Evolutionary conservation across 2,329 filamentous ascomycete species (phyloP), one percentile per base, ranked within the genome.

Genomic region (Monascus ruber): DNA sequence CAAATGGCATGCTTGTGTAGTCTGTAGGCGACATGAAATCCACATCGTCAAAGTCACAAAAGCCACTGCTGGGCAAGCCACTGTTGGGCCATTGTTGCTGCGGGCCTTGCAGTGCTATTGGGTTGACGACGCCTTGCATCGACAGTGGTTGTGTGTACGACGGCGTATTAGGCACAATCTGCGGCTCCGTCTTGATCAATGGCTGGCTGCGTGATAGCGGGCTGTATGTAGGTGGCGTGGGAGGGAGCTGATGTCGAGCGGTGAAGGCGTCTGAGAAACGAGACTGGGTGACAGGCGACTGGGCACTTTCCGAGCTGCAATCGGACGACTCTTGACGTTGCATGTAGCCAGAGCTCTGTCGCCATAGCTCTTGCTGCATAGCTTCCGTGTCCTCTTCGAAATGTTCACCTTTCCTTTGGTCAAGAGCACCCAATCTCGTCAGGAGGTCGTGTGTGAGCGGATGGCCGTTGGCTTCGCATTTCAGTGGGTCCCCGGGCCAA

Each of bases 381-480:
- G 65, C 60, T 31, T 65, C 64, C 42, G 69, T 65, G 53, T 77
- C 71, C 41, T 80, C 77, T 51, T 80, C 75, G 47, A 80, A 80
- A 3, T 58, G 63, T 42, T 70, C 65, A 38, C 75, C 71, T 56
- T 64, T 63, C 41, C 63, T 64, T 34, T 69, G 57, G 37, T 78
- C 73, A 31, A 81, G 56, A 2, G 76, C 68, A 32, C 75, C 73
- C 24, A 81, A 63, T 28, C 73, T 65, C 34, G 74, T 73, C 34
- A 81, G 67, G 32, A 81, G 74, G 47, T 81, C 76, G 58, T 81
- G 77, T 0, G 76, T 80, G 27, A 79, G 65, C 9, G 77, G 77
- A 42, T 75, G 69, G 27, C 75, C 74, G 39, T 70, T 70, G 33
- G 62, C 50, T 39, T 64, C 56, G 47, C 73, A 69, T 47, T 69